Conservation (phyloP, 1,284 basidiomycete genomes). For the Marasmius oreades region DNA sequence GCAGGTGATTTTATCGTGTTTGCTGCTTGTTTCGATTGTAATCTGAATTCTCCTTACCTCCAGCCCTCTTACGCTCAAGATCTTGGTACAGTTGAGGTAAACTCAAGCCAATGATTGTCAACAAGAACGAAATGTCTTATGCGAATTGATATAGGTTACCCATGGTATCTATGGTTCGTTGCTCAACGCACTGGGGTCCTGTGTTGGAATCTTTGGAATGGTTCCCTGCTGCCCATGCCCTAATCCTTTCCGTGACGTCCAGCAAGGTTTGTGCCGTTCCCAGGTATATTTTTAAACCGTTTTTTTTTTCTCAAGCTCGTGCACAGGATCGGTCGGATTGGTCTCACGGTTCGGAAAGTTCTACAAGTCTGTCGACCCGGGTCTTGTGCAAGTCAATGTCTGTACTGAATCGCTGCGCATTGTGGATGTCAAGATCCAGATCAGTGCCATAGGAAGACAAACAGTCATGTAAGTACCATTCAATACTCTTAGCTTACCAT, state of each 20-base stretch:
- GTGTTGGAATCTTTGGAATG: conserved; percentile 68
- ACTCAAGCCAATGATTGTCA: conserved; percentile 10
- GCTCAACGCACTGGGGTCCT: conserved; percentile 61
- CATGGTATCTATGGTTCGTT: conserved; percentile 87
- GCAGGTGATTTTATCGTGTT: conserved; percentile 54
- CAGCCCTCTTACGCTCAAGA: conserved; percentile 90
- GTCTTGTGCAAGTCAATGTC: conserved; percentile 89
- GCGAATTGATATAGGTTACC: conserved; percentile 44
- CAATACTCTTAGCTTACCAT: conserved; percentile 1
- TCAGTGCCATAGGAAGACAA: conserved; percentile 83
- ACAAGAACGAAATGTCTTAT: neutral
- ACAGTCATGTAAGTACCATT: conserved; percentile 59
- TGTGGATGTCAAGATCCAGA: conserved; percentile 95
- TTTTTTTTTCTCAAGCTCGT: conserved; percentile 11
- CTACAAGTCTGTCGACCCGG: conserved; percentile 93
- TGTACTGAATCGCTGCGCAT: conserved; percentile 83
- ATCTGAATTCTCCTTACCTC: conserved; percentile 6
- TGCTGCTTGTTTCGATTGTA: conserved; percentile 15
- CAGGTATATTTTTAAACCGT: neutral
- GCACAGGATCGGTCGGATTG: conserved; percentile 79
- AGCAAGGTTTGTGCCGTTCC: conserved; percentile 58
- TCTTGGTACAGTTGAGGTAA: conserved; percentile 62
- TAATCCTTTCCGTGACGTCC: conserved; percentile 76
- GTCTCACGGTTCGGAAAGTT: conserved; percentile 92
- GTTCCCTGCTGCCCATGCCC: conserved; percentile 84